Percentiles rank a stretch among this genome's conserved stretches.
Conservation (phyloP, 2,329 filamentous ascomycete genomes). For the Fusarium sp. region DNA sequence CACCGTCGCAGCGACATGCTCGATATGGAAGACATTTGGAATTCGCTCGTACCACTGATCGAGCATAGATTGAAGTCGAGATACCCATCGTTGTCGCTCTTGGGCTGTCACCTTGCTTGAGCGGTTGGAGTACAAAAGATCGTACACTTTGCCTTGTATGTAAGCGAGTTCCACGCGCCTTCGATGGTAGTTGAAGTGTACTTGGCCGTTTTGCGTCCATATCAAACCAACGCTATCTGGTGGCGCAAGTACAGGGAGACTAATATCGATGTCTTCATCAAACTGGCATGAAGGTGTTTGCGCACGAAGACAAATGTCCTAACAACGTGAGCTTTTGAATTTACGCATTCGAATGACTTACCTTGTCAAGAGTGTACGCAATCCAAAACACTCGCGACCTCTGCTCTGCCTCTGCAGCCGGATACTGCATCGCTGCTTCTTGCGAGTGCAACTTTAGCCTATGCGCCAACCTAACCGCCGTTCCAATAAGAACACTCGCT, state of each 20-base stretch:
- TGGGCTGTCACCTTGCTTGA: slow-evolving; percentile 40
- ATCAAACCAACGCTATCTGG: slow-evolving; percentile 48
- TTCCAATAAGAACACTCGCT: slow-evolving; percentile 50
- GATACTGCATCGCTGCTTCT: slow-evolving; percentile 31
- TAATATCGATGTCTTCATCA: slow-evolving; percentile 53
- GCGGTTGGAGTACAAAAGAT: slow-evolving; percentile 49
- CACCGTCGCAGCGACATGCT: slow-evolving; percentile 44
- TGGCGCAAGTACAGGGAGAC: slow-evolving; percentile 45
- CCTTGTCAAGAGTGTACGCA: slow-evolving; percentile 53
- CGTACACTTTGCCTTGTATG: slow-evolving; percentile 53
- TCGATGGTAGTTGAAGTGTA: slow-evolving; percentile 51
- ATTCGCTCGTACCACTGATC: slow-evolving; percentile 50
- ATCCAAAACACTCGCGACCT: slow-evolving; percentile 53
- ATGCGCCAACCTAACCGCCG: slow-evolving; percentile 52
- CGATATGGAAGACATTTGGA: slow-evolving; percentile 47
- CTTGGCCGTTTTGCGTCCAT: slow-evolving; percentile 46
- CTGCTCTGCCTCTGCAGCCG: slow-evolving; percentile 46
- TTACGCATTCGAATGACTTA: neutral
- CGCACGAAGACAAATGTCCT: slow-evolving; percentile 49
- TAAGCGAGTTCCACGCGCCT: slow-evolving; percentile 52
- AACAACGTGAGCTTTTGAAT: neutral
- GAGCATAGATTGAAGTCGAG: slow-evolving; percentile 45
- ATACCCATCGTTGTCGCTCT: slow-evolving; percentile 44
- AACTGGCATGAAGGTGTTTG: slow-evolving; percentile 50
- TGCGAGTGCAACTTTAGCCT: slow-evolving; percentile 48